These are phyloP conservation scores for Cryptosporidium tyzzeri DNA, from an alignment of 169 alveolate species.

Conservation along the genomic window DNA sequence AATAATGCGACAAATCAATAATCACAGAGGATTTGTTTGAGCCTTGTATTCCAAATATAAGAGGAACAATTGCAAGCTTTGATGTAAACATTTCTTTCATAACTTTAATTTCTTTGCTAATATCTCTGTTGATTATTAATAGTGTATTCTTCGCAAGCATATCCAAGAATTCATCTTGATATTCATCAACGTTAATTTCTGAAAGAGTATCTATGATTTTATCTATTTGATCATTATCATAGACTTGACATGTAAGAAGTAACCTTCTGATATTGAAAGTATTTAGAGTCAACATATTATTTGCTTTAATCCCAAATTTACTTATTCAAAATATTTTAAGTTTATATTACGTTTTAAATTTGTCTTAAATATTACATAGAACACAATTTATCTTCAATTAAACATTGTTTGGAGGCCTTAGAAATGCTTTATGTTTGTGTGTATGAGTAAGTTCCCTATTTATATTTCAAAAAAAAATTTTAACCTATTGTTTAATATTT, in stretches of 20 bases:
- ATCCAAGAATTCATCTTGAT: neutral
- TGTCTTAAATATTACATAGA: neutral
- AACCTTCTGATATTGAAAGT: constrained; percentile 25
- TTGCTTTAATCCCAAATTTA: neutral
- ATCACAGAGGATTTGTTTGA: constrained; percentile 33
- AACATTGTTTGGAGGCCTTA: neutral
- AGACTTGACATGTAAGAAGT: constrained; percentile 32
- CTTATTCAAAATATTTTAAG: neutral
- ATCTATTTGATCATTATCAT: constrained; percentile 27
- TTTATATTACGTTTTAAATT: neutral
- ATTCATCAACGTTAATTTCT: neutral
- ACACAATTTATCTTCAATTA: neutral
- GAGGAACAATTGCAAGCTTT: constrained; percentile 49
- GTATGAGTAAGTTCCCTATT: neutral
- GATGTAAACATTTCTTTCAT: constrained; percentile 36
- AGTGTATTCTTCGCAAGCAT: neutral
- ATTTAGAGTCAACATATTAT: neutral
- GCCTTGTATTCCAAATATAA: constrained; percentile 36
- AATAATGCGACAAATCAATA: constrained; percentile 20
- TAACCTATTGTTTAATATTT: neutral
- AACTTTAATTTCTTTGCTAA: neutral
- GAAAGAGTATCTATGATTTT: constrained; percentile 12
- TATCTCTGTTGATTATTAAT: constrained; percentile 12
- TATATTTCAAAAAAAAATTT: no score
- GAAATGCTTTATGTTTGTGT: neutral